A percentile compares a stretch with the other conserved stretches of the same genome.
phyloP scores from a whole-genome alignment of 1,284 basidiomycete genomes.

The Grifola frondosa region DNA sequence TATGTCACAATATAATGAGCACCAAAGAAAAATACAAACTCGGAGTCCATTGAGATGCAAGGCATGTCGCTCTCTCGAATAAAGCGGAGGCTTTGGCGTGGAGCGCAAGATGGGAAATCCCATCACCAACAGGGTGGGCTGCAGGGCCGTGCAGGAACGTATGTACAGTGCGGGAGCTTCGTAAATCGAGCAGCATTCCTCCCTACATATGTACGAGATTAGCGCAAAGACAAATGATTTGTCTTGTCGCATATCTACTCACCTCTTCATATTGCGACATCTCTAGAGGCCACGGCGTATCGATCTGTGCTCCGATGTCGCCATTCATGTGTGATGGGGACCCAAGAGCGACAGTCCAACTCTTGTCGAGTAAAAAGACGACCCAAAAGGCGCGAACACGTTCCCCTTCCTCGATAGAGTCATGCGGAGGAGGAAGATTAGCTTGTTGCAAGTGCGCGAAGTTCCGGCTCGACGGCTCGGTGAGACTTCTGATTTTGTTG shows the following conservation, averaged over 20 bases:
- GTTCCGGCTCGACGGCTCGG: conserved; percentile 8
- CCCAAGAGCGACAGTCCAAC: conserved; percentile 41
- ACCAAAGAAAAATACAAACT: conserved; percentile 12
- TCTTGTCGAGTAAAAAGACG: conserved; percentile 41
- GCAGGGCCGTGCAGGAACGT: conserved; percentile 27
- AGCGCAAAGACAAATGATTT: not conserved
- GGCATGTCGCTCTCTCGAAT: conserved; percentile 35
- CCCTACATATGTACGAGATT: conserved; percentile 11
- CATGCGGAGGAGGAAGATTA: conserved; percentile 20
- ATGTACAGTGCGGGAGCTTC: conserved; percentile 23
- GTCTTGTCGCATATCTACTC: conserved; percentile 2
- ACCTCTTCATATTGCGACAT: conserved; percentile 34
- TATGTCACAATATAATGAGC: not conserved
- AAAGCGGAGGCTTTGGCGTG: conserved; percentile 39
- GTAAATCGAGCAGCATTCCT: conserved; percentile 16
- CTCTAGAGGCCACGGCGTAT: conserved; percentile 43
- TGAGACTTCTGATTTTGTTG: conserved; percentile 29
- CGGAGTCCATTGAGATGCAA: conserved; percentile 25
- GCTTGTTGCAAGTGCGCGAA: conserved; percentile 13
- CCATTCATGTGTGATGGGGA: conserved; percentile 34
- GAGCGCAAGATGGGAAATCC: conserved; percentile 25
- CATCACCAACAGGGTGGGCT: conserved; percentile 16
- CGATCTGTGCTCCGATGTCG: conserved; percentile 30
- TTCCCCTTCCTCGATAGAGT: conserved; percentile 42
- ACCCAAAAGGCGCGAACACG: conserved; percentile 47